Evolutionary conservation across 2,329 filamentous ascomycete genomes (phyloP), one percentile per base, ranked within the genome.

Genomic region (Colletotrichum spaethianum): DNA sequence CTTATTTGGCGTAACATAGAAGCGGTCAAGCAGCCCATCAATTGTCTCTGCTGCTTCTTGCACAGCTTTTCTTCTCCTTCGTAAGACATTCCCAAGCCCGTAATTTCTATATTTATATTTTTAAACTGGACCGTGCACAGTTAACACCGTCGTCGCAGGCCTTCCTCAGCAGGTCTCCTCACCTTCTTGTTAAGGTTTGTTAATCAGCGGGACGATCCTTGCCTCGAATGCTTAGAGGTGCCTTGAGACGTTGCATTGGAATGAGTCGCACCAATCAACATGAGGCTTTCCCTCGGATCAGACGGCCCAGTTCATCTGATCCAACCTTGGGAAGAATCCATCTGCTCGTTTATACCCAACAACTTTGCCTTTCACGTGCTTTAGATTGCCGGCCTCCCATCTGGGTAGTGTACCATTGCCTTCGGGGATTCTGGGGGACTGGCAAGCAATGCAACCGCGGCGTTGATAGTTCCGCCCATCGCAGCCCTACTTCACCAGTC

Each of bases 221-320:
- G 67, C 40, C 38, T 2, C n/a, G 14, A 40, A 70, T 55, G 62
- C 67, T 60, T 66, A 60, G 48, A 46, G 56, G 33, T 55, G 61
- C 55, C 62, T 66, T 36, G 36, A 55, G 53, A 55, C 36, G 62
- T 55, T 44, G 55, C 62, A 46, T 31, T 65, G 46, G 36, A 40
- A 66, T 40, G 16, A 66, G 46, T 52, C 48, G 61, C 67, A 31
- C 67, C 62, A 70, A 70, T 70, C 12, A 70, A n/a, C 33, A 31
- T 6, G 8, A 9, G 33, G 28, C 20, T 6, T 12, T 12, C 8
- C 16, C 16, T 18, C 52, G 61, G 44, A 52, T 40, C 26, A 53
- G 62, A 36, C 62, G 55, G 62, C 67, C 67, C 23, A 28, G 67
- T 70, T 70, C 67, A 70, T 70, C 61, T 66, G 67, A 70, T 70